Evolutionary conservation across 371 early-diverging fungal genomes (phyloP).

Genomic region (Caulochytrium protostelioides): DNA sequence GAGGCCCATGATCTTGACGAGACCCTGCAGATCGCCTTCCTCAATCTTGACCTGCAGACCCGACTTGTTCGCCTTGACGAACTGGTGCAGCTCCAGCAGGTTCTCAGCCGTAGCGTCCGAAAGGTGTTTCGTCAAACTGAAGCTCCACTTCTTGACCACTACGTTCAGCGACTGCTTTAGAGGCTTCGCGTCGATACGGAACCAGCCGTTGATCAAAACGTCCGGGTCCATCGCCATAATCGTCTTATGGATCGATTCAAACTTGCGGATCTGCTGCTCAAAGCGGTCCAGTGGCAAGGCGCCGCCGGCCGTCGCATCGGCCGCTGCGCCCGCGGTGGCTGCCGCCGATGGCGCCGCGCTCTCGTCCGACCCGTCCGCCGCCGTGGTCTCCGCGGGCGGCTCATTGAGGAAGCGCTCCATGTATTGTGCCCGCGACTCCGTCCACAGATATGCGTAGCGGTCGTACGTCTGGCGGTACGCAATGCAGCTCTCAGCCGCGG

Average conservation of each 20-base stretch:
- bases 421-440: constrained; percentile 35
- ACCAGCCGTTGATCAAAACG: constrained; percentile 30
- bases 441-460: constrained; percentile 36
- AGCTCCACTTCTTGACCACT: constrained; percentile 39
- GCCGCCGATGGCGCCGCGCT: neutral
- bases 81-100: constrained; percentile 28
- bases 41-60: constrained; percentile 28
- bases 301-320: constrained; percentile 1
- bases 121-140: constrained; percentile 33
- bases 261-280: constrained; percentile 33
- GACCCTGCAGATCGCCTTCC: constrained; percentile 33
- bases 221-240: constrained; percentile 37
- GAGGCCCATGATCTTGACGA: constrained; percentile 32
- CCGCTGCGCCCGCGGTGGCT: constrained; percentile 1
- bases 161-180: constrained; percentile 35
- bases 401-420: constrained; percentile 28
- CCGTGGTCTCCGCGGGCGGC: constrained; percentile 5
- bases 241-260: constrained; percentile 33
- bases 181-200: constrained; percentile 32
- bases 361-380: constrained; percentile 4
- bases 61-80: constrained; percentile 25
- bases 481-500: constrained; percentile 22
- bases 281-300: constrained; percentile 28
- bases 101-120: constrained; percentile 27
- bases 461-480: constrained; percentile 29